phyloP scores from a whole-genome alignment of 345 rosid species.

The Xanthoceras sorbifolium region DNA sequence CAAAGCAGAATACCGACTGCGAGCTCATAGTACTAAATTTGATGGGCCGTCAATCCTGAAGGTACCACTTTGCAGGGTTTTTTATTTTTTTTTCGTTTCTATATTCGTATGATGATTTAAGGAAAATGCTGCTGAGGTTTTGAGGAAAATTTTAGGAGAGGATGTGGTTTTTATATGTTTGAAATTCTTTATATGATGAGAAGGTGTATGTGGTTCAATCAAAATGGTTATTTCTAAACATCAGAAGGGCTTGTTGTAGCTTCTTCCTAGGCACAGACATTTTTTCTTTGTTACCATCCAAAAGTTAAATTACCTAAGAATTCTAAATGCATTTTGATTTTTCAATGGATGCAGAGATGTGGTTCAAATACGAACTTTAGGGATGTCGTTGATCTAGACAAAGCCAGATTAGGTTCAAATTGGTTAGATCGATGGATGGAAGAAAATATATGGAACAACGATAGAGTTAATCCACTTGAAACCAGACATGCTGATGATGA shows the following conservation, averaged over 20 bases:
- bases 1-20: slow-evolving; percentile 27
- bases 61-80: slow-evolving; percentile 27
- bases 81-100: not conserved
- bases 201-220: too few relatives aligned
- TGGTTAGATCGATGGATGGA: slow-evolving; percentile 90
- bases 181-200: too few relatives aligned
- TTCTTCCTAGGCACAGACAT: too few relatives aligned
- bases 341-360: slow-evolving; percentile 45
- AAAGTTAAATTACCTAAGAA: not conserved
- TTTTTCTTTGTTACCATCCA: too few relatives aligned
- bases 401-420: slow-evolving; percentile 46
- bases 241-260: too few relatives aligned
- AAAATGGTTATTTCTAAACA: too few relatives aligned
- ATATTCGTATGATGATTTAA: not conserved
- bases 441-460: slow-evolving; percentile 49
- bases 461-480: slow-evolving; percentile 27
- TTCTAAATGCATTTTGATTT: slow-evolving; percentile 7
- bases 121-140: not conserved
- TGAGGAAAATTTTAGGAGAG: too few relatives aligned
- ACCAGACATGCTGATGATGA: slow-evolving; percentile 47
- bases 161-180: too few relatives aligned
- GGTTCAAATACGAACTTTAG: slow-evolving; percentile 49
- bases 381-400: slow-evolving; percentile 36
- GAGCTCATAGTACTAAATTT: slow-evolving; percentile 31
- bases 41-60: slow-evolving; percentile 45